Conservation (phyloP, 2,329 filamentous ascomycete species). For the Penicillium brasilianum region DNA sequence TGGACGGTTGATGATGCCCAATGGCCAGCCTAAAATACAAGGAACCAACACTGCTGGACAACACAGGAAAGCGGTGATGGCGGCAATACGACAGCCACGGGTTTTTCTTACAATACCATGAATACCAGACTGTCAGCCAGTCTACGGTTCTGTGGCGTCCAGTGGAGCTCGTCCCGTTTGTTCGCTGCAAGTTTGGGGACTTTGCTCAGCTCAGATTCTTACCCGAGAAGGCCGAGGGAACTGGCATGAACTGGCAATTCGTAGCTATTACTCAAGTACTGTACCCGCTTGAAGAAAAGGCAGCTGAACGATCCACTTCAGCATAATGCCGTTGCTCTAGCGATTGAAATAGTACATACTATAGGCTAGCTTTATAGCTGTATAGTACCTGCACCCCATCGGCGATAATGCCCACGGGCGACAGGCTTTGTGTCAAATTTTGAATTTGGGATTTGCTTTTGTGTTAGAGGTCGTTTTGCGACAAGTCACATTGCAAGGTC, state of each 20-base stretch:
- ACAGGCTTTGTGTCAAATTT: not conserved
- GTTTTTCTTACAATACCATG: too few relatives aligned
- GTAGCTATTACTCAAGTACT: not conserved
- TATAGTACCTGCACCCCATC: not conserved
- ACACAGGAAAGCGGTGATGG: not conserved
- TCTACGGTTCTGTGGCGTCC: constrained; percentile 22
- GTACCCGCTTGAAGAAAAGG: not conserved
- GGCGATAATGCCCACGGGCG: not conserved
- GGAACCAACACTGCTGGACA: not conserved
- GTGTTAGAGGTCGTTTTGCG: constrained; percentile 13
- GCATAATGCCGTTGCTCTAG: not conserved
- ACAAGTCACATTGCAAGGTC: constrained; percentile 39
- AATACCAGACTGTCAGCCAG: not conserved
- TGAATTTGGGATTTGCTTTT: not conserved
- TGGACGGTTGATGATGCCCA: not conserved
- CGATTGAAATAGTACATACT: not conserved
- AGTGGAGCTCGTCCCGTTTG: constrained; percentile 22
- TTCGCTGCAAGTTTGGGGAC: constrained; percentile 8
- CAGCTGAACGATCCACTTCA: not conserved
- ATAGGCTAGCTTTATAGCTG: not conserved
- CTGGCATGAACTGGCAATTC: too few relatives aligned
- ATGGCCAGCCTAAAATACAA: not conserved
- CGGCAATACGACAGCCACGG: not conserved
- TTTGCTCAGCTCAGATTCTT: constrained; percentile 6
- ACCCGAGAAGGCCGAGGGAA: not conserved